Evolutionary conservation across 2,329 filamentous ascomycete species (phyloP), one percentile per base, ranked within the genome.

Genomic region (Niveomyces coronatus): DNA sequence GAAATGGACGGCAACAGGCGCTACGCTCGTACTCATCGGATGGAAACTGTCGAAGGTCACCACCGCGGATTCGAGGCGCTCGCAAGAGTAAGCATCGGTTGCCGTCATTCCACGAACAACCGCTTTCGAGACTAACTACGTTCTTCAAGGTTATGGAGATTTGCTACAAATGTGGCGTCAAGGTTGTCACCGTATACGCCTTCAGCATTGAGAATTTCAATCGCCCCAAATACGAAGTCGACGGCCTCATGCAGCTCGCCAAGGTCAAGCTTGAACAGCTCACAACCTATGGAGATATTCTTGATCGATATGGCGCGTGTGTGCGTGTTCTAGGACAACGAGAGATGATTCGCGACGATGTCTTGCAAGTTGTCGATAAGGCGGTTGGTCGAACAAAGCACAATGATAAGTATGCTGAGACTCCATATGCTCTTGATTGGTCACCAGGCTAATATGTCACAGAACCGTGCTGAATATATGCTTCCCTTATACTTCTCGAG

Each of bases 131-230:
- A 34, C 48, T 53, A 44, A 56, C 28, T 23, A n/a, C 28, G 28
- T 17, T 18, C 10, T 19, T 16, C 9, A 49, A 85, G 82, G 86
- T 96, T 37, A 79, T 98, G 43, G 91, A 98, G 62, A 85, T 98
- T 39, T 96, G 91, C 71, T 98, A 96, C 70, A 95, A 94, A 58
- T 87, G 84, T 42, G 91, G 91, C 39, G 89, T 98, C 45, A 89
- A 91, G 59, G 86, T 94, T 8, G 89, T 98, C 27, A 96, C 91
- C 4, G 87, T 98, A 46, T 98, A 96, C 59, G 91, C 91, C 13
- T 98, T 98, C 64, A 94, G 86, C 55, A 95, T 98, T 53, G 91
- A 98, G 63, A 98, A 98, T 65, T 98, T 94, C 68, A 94, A 96
- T 59, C 79, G 91, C 5, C 89, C 87, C 16, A 88, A 91, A 61